Evolutionary conservation across 441 rosid genomes (phyloP), one percentile per base, ranked within the genome.

Genomic region (Euphorbia schlechtendalii): DNA sequence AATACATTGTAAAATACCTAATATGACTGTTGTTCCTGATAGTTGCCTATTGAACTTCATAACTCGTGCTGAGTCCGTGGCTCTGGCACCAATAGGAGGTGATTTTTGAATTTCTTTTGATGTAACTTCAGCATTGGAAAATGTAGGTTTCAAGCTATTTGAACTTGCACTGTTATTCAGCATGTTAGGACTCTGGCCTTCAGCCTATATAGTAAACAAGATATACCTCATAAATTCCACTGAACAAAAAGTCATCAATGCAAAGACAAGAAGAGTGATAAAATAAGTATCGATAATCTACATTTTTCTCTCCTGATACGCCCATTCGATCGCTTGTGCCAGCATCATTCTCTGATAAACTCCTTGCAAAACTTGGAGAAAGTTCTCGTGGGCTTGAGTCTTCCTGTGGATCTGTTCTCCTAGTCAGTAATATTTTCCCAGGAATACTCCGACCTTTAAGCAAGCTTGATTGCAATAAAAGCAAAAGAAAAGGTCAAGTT

Each of bases 381-480:
- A 55, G 73, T 18, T 87, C 78, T 69, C 66, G 85, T 45, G 67
- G 20, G 73, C 70, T 74, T 8, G 74, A 73, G 62, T 77, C 86
- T 17, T 74, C 92, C 20, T 77, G 71, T 43, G 84, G 87, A 72
- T 90, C 97, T 1, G 83, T 67, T 77, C 86, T 89, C 76, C 94
- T 83, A 61, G 94, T 86, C 69, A 91, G 67, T 69, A 87, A 78
- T 12, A 91, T 86, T 77, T 94, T 91, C 57, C 98, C 96, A 7
- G 94, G 96, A 59, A 91, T 89, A 80, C 93, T 87, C 24, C 96
- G 92, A 30, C 99, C 99, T 74, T 86, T 89, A 30, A 89, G 92
- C 78, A 94, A 71, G 82, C 96, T 87, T 71, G 58, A 67, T 24
- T 36, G 56, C 54, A 70, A 10, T 15, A 18, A 38, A 12, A 41